phyloP scores from a whole-genome alignment of 768 basidiomycete species.

The Boletus rubroflammeus region DNA sequence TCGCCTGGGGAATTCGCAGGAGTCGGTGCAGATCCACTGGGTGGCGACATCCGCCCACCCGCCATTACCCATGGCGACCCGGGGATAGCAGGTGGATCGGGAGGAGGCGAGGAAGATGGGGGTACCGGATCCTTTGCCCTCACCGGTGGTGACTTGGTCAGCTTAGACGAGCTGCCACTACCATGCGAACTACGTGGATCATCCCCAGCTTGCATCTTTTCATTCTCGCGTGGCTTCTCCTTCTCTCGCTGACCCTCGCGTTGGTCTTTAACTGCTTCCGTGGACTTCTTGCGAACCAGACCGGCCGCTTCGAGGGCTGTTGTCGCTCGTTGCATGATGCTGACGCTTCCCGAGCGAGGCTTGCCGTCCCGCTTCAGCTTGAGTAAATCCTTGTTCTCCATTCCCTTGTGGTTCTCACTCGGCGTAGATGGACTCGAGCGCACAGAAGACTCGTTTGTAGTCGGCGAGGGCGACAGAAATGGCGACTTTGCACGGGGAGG shows the following conservation, averaged over 20 bases:
- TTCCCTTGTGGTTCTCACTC: constrained; percentile 50
- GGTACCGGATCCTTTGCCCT: constrained; percentile 45
- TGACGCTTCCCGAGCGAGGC: constrained; percentile 81
- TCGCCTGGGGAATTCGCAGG: constrained; percentile 53
- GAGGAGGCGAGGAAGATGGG: constrained; percentile 51
- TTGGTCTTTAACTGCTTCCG: constrained; percentile 67
- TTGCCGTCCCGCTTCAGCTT: constrained; percentile 58
- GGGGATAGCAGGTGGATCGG: constrained; percentile 34
- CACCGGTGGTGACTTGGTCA: constrained; percentile 68
- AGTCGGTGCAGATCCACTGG: constrained; percentile 37
- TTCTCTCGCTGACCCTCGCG: constrained; percentile 43
- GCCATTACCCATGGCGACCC: constrained; percentile 78
- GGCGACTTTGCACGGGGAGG: constrained; percentile 54
- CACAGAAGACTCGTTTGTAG: constrained; percentile 44
- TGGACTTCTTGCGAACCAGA: constrained; percentile 77
- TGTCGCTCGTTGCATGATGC: constrained; percentile 93
- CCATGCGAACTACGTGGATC: constrained; percentile 67
- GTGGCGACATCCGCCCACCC: constrained; percentile 39
- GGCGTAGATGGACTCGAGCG: constrained; percentile 72
- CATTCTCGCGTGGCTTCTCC: constrained; percentile 43
- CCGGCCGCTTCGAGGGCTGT: constrained; percentile 86
- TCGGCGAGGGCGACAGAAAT: constrained; percentile 54
- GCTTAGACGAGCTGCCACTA: constrained; percentile 52
- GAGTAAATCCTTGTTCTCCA: constrained; percentile 43
- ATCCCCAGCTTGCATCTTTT: constrained; percentile 42